Evolutionary conservation across 164 flowering plant species (phyloP), one percentile per base, ranked within the genome.

Genomic region (Kalanchoe fedtschenkoi): DNA sequence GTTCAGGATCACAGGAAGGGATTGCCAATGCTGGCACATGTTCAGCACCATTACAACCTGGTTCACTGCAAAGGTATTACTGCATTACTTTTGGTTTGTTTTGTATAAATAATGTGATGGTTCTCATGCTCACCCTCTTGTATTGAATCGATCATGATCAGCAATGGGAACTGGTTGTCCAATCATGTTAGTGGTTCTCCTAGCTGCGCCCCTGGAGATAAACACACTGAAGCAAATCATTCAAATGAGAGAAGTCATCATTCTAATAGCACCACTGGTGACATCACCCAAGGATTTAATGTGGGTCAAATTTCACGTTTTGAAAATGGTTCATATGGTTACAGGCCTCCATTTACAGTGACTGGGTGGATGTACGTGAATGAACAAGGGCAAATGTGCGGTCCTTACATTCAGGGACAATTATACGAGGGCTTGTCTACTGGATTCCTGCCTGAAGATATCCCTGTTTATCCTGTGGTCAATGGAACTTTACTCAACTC

Each of bases 361-460:
- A 84, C 73, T 69, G 97, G 97, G 35, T 95, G 99, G 99, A 95
- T 83, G 93, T 95, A 95, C 65, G 72, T 84, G 21, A 95, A 87
- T 75, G 79, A 87, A 64, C 64, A 71, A 41, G 89, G 95, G 38
- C 82, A 85, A 58, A 81, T 90, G 91, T 90, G 96, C 69, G 99
- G 99, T 54, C 99, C 99, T 9, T 95, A 95, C 72, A 73, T 87
- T 57, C 80, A 83, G 62, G 81, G 87, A 65, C 99, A 95, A 70
- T 66, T 95, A 37, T 78, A 74, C 58, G 93, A 95, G 65, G 99
- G 99, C 19, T 71, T 95, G 55, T 81, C 89, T 4, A 74, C 89
- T 46, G 95, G 96, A 8, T 95, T 85, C 67, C 70, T 95, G 78
- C 99, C 97, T 0, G 85, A 75, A 13, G 96, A 87, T 29, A 95